Conservation (phyloP, 2,329 filamentous ascomycete genomes). For the Aspergillus flavus region DNA sequence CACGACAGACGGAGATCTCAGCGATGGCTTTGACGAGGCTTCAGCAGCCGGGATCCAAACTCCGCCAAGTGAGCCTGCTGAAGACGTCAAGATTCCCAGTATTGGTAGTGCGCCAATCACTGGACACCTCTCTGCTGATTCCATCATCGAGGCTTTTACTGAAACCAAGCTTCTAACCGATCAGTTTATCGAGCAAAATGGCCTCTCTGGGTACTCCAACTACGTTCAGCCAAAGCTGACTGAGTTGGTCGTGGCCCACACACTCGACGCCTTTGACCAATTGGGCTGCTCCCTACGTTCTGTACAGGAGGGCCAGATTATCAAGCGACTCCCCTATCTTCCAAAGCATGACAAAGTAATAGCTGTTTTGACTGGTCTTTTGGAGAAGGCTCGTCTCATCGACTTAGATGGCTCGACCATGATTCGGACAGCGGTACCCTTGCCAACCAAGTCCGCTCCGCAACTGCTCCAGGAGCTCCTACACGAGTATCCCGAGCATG, state of each 20-base stretch:
- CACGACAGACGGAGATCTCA: not conserved
- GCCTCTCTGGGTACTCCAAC: conserved; percentile 23
- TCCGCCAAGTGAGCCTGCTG: not conserved
- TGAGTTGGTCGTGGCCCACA: conserved; percentile 21
- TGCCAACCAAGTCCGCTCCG: conserved; percentile 21
- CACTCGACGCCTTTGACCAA: conserved; percentile 38
- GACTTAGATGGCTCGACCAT: conserved; percentile 25
- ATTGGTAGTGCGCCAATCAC: not conserved
- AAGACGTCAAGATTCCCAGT: not conserved
- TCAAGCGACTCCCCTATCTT: conserved; percentile 24
- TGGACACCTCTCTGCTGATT: not conserved
- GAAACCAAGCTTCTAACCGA: conserved; percentile 24
- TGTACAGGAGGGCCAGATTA: conserved; percentile 22
- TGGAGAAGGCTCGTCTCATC: conserved; percentile 35
- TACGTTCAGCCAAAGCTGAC: conserved; percentile 26
- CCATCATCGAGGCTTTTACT: conserved; percentile 28
- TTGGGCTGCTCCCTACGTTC: conserved; percentile 29
- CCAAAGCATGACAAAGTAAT: conserved; percentile 31
- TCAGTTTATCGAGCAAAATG: conserved; percentile 25
- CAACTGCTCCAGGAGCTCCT: conserved; percentile 31
- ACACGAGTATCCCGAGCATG: conserved; percentile 25
- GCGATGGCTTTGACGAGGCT: not conserved
- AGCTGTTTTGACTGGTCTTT: conserved; percentile 34
- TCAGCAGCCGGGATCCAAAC: not conserved
- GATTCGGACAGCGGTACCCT: conserved; percentile 29